Percentiles rank a stretch among this genome's conserved stretches.
These are phyloP conservation scores for Phytophthora tentaculata DNA, from an alignment of 352 stramenopile genomes.

Conservation along the genomic window DNA sequence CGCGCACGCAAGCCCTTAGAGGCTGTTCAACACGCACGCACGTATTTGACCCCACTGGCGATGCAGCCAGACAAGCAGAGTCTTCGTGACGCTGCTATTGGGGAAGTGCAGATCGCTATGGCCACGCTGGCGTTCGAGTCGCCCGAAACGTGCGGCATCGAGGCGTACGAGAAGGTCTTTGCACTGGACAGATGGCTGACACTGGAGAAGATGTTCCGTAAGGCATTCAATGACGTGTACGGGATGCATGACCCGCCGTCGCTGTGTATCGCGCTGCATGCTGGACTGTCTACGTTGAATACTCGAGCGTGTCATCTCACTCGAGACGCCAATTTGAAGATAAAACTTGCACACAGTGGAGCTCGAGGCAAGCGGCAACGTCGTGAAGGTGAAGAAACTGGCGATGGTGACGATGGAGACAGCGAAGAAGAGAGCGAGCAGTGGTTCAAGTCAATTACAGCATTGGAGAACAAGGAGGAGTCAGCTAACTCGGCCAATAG, in stretches of 20 bases:
- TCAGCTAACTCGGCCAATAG: slow-evolving; percentile 13
- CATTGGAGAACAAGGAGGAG: slow-evolving; percentile 43
- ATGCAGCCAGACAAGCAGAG: slow-evolving; percentile 68
- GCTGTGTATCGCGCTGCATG: slow-evolving; percentile 68
- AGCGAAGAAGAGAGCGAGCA: slow-evolving; percentile 33
- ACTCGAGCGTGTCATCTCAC: slow-evolving; percentile 70
- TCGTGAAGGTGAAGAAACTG: slow-evolving; percentile 30
- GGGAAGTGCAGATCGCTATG: slow-evolving; percentile 75
- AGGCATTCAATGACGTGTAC: slow-evolving; percentile 73
- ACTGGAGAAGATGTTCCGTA: slow-evolving; percentile 64
- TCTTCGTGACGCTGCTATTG: slow-evolving; percentile 58
- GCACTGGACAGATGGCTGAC: slow-evolving; percentile 59
- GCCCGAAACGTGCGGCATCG: slow-evolving; percentile 64
- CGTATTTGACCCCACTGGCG: slow-evolving; percentile 65
- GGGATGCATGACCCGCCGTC: slow-evolving; percentile 71
- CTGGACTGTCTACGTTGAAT: slow-evolving; percentile 77
- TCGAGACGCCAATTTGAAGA: slow-evolving; percentile 47
- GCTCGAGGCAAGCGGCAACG: slow-evolving; percentile 25
- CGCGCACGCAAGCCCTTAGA: slow-evolving; percentile 71
- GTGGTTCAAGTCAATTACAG: slow-evolving; percentile 34
- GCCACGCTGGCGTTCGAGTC: slow-evolving; percentile 75
- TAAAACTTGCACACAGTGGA: slow-evolving; percentile 38
- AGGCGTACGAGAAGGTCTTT: slow-evolving; percentile 72
- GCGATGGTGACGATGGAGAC: slow-evolving; percentile 16
- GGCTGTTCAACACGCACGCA: slow-evolving; percentile 73